Conservation (phyloP, 306 rosid species). For the Sindora glabra region DNA sequence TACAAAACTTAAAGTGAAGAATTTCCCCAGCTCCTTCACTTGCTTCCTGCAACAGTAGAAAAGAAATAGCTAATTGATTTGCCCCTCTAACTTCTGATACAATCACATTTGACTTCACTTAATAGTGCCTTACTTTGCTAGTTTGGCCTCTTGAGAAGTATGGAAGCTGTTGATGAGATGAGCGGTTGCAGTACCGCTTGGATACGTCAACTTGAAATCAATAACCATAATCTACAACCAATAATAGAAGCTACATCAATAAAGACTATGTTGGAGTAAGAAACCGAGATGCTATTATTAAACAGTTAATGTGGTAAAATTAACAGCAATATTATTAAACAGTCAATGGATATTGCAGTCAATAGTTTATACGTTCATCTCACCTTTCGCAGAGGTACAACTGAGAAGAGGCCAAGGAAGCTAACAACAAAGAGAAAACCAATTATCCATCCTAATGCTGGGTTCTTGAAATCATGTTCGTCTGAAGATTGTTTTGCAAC, state of each 20-base stretch:
- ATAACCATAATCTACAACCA: slow-evolving; percentile 38
- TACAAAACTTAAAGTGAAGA: background rate
- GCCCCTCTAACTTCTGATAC: background rate
- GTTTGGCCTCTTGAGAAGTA: slow-evolving; percentile 52
- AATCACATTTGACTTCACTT: background rate
- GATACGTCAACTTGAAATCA: slow-evolving; percentile 46
- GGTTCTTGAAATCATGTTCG: background rate
- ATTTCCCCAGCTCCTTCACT: background rate
- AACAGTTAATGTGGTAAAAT: no score
- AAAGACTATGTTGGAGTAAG: no score
- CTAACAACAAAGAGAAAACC: slow-evolving; percentile 1
- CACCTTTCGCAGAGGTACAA: slow-evolving; percentile 6
- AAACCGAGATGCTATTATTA: no score
- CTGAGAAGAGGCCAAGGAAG: slow-evolving; percentile 9
- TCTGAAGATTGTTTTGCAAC: background rate
- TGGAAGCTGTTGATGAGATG: slow-evolving; percentile 56
- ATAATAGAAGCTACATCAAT: background rate
- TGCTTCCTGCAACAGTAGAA: slow-evolving; percentile 19
- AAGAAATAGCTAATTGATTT: slow-evolving; percentile 14
- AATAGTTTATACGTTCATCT: background rate
- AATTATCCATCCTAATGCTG: slow-evolving; percentile 3
- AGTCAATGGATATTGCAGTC: background rate
- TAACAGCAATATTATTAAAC: background rate
- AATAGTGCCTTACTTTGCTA: slow-evolving; percentile 36
- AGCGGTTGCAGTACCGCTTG: slow-evolving; percentile 64